Evolutionary conservation across 164 flowering plant species (phyloP).

Genomic region (Chloranthus sessilifolius): DNA sequence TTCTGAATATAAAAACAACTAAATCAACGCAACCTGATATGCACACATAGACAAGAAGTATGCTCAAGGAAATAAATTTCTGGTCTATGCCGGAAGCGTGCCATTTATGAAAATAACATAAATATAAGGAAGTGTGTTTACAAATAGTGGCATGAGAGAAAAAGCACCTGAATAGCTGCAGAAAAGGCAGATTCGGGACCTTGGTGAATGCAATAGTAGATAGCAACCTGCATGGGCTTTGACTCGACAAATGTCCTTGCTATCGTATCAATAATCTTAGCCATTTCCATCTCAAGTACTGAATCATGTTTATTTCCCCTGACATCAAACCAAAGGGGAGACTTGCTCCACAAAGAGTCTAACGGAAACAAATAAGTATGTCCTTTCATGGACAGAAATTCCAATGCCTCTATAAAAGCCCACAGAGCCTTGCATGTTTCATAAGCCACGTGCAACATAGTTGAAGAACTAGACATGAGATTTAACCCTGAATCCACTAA

Average conservation of each 20-base stretch:
- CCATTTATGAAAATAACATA: too few relatives aligned
- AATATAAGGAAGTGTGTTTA: too few relatives aligned
- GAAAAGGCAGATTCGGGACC: slow-evolving; percentile 51
- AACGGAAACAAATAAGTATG: slow-evolving; percentile 54
- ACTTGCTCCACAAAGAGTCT: slow-evolving; percentile 35
- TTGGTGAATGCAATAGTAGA: slow-evolving; percentile 70
- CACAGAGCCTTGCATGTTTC: slow-evolving; percentile 89
- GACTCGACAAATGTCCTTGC: slow-evolving; percentile 58
- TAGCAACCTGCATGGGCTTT: slow-evolving; percentile 71
- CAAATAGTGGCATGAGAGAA: neutral
- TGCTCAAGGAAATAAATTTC: too few relatives aligned
- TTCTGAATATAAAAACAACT: too few relatives aligned
- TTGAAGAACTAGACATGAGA: slow-evolving; percentile 67
- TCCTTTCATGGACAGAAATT: slow-evolving; percentile 37
- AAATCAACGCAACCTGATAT: too few relatives aligned
- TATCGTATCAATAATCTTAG: slow-evolving; percentile 48
- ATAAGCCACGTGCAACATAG: slow-evolving; percentile 67
- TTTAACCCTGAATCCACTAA: slow-evolving; percentile 66
- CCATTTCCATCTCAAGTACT: slow-evolving; percentile 37
- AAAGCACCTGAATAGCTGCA: slow-evolving; percentile 65
- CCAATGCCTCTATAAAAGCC: slow-evolving; percentile 67
- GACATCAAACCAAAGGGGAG: slow-evolving; percentile 39
- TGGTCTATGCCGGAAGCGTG: too few relatives aligned
- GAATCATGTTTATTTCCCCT: slow-evolving; percentile 34
- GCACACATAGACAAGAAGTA: too few relatives aligned